phyloP scores from a whole-genome alignment of 345 rosid genomes.

The Eucalyptus curtisii region DNA sequence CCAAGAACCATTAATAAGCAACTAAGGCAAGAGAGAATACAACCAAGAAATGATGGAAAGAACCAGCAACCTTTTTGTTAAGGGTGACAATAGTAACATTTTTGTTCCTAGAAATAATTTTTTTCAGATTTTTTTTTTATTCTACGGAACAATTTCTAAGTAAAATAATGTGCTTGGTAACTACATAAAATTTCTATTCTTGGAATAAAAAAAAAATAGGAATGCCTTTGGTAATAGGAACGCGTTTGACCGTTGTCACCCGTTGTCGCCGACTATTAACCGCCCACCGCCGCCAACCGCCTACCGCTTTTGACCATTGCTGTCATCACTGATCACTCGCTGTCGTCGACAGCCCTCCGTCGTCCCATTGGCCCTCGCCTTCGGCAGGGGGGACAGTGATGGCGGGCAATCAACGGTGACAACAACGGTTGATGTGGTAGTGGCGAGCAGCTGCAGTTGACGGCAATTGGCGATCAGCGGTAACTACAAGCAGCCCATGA shows the following conservation, averaged over 20 bases:
- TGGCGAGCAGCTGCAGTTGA: accelerated
- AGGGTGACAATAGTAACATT: too few relatives aligned
- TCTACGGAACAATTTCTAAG: accelerated
- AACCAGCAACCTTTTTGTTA: neutral
- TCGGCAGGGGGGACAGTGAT: too few relatives aligned
- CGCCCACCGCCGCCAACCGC: accelerated
- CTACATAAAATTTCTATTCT: too few relatives aligned
- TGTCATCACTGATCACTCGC: accelerated
- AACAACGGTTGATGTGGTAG: too few relatives aligned
- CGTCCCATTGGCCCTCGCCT: too few relatives aligned
- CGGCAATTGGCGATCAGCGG: accelerated
- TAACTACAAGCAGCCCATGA: too few relatives aligned
- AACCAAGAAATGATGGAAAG: neutral
- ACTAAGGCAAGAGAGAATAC: neutral
- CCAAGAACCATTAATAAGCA: neutral
- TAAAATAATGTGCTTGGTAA: too few relatives aligned
- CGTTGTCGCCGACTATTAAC: accelerated
- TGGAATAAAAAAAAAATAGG: too few relatives aligned
- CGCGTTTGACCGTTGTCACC: accelerated
- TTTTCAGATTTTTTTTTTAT: too few relatives aligned
- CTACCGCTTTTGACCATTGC: accelerated
- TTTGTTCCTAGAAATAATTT: too few relatives aligned
- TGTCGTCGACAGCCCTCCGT: accelerated
- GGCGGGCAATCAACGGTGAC: accelerated
- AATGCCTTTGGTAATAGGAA: too few relatives aligned